These are phyloP conservation scores for Lasiodiplodia sp. DNA, from an alignment of 2,329 filamentous ascomycete genomes.

Conservation along the genomic window DNA sequence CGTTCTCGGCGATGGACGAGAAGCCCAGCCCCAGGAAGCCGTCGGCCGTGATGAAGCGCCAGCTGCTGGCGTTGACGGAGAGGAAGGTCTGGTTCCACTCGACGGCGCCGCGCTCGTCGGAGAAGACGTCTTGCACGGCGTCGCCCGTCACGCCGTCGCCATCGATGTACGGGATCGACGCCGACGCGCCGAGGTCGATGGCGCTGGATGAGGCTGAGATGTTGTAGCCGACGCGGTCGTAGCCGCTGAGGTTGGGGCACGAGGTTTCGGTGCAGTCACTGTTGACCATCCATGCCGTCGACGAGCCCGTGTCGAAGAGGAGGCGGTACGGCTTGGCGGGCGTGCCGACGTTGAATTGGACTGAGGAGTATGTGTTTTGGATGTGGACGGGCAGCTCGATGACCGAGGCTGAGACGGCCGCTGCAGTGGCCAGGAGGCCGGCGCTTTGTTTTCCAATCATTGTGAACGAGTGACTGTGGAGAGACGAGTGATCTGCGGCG, in stretches of 20 bases:
- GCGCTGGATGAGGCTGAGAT: slow-evolving; percentile 32
- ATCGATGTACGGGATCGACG: slow-evolving; percentile 32
- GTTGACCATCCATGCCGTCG: slow-evolving; percentile 33
- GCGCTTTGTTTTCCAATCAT: not conserved
- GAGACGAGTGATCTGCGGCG: not conserved
- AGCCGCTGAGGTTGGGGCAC: slow-evolving; percentile 31
- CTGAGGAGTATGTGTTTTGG: slow-evolving; percentile 30
- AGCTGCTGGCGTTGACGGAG: slow-evolving; percentile 33
- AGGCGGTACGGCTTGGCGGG: slow-evolving; percentile 33
- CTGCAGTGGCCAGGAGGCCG: slow-evolving; percentile 1
- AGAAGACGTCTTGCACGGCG: slow-evolving; percentile 32
- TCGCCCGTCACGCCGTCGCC: slow-evolving; percentile 33
- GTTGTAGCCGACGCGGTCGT: slow-evolving; percentile 33
- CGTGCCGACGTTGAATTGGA: slow-evolving; percentile 31
- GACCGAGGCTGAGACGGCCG: slow-evolving; percentile 32
- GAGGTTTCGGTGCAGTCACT: slow-evolving; percentile 32
- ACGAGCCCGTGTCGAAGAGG: slow-evolving; percentile 35
- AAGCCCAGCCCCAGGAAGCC: slow-evolving; percentile 36
- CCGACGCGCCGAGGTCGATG: slow-evolving; percentile 30
- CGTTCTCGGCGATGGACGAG: slow-evolving; percentile 34
- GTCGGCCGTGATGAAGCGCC: slow-evolving; percentile 36
- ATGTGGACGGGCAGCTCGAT: slow-evolving; percentile 34
- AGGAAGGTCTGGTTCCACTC: slow-evolving; percentile 38
- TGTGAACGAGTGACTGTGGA: slow-evolving; percentile 1
- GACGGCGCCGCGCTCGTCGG: slow-evolving; percentile 16